Conservation (phyloP, 257 asterid species). For the Mitragyna speciosa region DNA sequence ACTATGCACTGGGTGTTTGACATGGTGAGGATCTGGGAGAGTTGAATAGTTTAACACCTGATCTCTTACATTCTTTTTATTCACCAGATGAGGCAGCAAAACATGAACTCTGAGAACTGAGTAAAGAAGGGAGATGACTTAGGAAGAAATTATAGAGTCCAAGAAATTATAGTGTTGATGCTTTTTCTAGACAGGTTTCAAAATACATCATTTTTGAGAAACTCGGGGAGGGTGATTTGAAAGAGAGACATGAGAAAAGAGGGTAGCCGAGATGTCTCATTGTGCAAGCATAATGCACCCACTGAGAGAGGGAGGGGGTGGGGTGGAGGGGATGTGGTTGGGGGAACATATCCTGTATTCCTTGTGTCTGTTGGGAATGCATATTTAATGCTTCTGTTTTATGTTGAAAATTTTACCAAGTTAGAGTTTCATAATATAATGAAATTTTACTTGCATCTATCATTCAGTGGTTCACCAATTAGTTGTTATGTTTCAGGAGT, state of each 20-base stretch:
- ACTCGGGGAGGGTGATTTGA: neutral
- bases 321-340: no score
- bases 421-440: neutral
- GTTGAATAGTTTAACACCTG: neutral
- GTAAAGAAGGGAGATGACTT: neutral
- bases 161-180: neutral
- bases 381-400: neutral
- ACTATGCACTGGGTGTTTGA: neutral
- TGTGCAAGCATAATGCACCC: neutral
- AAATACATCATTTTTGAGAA: neutral
- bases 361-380: no score
- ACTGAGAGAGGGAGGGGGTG: no score
- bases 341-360: neutral
- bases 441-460: neutral
- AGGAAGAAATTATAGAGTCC: neutral
- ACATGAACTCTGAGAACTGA: neutral
- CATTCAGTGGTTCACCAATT: neutral
- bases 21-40: neutral
- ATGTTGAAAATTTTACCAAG: neutral
- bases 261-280: neutral
- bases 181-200: neutral
- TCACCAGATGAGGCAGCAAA: neutral
- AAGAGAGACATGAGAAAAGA: neutral
- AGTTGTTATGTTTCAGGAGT: slow-evolving; percentile 44
- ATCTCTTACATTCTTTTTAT: neutral